These are phyloP conservation scores for Peronosclerospora sorghi DNA, from an alignment of 352 stramenopile genomes.

Conservation along the genomic window DNA sequence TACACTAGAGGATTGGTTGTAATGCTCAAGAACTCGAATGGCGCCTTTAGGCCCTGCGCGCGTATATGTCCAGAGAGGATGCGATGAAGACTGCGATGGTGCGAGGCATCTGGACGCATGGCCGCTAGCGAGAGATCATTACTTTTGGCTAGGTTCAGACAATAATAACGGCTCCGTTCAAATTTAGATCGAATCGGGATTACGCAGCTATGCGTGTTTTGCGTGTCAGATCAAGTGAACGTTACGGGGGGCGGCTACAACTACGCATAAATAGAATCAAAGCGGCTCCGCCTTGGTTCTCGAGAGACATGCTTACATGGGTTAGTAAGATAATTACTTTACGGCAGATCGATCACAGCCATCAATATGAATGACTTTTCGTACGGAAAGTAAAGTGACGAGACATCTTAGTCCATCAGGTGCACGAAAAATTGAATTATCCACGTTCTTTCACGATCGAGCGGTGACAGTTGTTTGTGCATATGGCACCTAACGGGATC, in stretches of 20 bases:
- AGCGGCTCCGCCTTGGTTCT: too few species aligned
- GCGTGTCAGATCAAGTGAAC: neutral
- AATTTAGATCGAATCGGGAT: neutral
- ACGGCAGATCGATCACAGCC: too few species aligned
- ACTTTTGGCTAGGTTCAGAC: slow-evolving; percentile 5
- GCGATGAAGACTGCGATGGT: slow-evolving; percentile 11
- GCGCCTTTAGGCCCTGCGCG: neutral
- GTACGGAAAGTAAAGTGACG: too few species aligned
- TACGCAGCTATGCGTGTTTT: neutral
- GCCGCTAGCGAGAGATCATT: slow-evolving; percentile 2
- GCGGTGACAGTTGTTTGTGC: neutral
- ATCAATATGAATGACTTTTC: too few species aligned
- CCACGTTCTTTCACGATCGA: too few species aligned
- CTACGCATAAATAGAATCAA: too few species aligned
- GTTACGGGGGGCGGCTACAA: neutral
- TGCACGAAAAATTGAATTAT: too few species aligned
- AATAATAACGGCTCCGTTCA: slow-evolving; percentile 2
- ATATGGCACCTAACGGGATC: neutral
- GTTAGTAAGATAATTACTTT: too few species aligned
- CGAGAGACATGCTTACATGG: too few species aligned
- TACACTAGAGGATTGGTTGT: slow-evolving; percentile 6
- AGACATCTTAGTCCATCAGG: too few species aligned
- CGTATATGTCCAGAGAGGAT: slow-evolving; percentile 3
- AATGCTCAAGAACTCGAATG: neutral
- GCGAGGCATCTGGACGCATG: slow-evolving; percentile 15